phyloP scores from a whole-genome alignment of 2,329 filamentous ascomycete species.

The Paecilomyces formosus region DNA sequence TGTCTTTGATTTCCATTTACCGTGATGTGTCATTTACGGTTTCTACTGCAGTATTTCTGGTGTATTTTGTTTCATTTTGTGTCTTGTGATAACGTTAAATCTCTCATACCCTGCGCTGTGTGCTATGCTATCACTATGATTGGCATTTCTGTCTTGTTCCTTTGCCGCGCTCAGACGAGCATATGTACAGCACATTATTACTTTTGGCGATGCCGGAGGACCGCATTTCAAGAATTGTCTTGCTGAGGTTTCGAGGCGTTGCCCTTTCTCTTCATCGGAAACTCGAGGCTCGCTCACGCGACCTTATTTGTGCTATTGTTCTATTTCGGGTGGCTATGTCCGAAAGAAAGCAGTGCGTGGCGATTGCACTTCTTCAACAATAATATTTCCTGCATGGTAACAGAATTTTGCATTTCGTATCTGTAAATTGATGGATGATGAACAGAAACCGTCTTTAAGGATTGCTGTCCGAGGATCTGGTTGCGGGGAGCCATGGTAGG shows the following conservation, averaged over 20 bases:
- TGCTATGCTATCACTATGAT: not conserved
- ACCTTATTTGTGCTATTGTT: not conserved
- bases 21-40: not conserved
- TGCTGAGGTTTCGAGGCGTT: not conserved
- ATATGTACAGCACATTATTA: not conserved
- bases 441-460: not conserved
- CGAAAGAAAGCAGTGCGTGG: not conserved
- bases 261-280: not conserved
- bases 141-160: not conserved
- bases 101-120: not conserved
- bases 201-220: not conserved
- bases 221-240: not conserved
- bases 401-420: not conserved
- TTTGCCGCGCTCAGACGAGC: not conserved
- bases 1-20: slow-evolving; percentile 20
- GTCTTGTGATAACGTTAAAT: not conserved
- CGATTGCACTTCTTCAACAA: not conserved
- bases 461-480: not conserved
- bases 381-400: not conserved
- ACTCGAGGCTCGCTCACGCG: not conserved
- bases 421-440: not conserved
- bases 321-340: not conserved
- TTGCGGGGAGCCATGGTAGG: not conserved
- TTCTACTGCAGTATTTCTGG: not conserved
- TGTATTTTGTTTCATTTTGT: not conserved